These are phyloP conservation scores for Asterella californica DNA, from an alignment of 225 moss, liverwort and hornwort species.

Conservation along the genomic window DNA sequence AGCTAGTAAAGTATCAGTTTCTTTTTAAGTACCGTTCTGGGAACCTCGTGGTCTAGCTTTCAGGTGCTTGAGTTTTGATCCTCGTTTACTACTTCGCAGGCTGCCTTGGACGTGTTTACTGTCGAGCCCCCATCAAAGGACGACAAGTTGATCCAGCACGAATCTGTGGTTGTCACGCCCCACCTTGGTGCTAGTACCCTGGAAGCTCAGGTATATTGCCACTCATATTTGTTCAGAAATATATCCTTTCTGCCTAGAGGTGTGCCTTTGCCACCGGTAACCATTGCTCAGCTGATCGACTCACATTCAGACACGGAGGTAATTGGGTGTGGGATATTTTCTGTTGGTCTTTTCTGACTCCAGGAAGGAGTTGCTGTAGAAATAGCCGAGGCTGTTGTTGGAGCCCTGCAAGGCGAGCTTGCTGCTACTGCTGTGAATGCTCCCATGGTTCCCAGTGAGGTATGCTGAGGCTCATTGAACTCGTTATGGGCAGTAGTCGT, in stretches of 20 bases:
- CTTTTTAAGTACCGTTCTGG: background rate
- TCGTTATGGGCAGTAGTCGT: background rate
- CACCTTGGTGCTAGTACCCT: conserved; percentile 91
- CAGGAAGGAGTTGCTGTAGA: conserved; percentile 99
- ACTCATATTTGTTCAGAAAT: background rate
- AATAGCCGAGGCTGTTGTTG: conserved; percentile 91
- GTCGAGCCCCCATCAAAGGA: conserved; percentile 76
- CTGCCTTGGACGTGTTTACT: conserved; percentile 91
- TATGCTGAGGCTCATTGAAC: background rate
- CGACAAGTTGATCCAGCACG: conserved; percentile 59
- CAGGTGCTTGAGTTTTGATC: background rate
- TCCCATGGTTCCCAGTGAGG: conserved; percentile 94
- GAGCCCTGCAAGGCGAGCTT: conserved; percentile 90
- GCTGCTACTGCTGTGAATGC: conserved; percentile 97
- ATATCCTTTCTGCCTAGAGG: background rate
- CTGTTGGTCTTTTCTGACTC: too few relatives aligned
- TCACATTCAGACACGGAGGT: background rate
- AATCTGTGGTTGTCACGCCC: conserved; percentile 80
- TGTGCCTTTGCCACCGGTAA: background rate
- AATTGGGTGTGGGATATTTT: background rate
- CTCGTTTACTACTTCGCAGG: conserved; percentile 35
- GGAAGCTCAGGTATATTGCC: conserved; percentile 72
- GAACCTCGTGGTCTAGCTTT: background rate
- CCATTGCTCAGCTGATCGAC: background rate
- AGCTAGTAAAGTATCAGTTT: background rate